Percentiles rank a stretch among this genome's conserved stretches.
These are phyloP conservation scores for Cladosporium cucumerinum DNA, from an alignment of 2,329 filamentous ascomycete species.

Conservation along the genomic window DNA sequence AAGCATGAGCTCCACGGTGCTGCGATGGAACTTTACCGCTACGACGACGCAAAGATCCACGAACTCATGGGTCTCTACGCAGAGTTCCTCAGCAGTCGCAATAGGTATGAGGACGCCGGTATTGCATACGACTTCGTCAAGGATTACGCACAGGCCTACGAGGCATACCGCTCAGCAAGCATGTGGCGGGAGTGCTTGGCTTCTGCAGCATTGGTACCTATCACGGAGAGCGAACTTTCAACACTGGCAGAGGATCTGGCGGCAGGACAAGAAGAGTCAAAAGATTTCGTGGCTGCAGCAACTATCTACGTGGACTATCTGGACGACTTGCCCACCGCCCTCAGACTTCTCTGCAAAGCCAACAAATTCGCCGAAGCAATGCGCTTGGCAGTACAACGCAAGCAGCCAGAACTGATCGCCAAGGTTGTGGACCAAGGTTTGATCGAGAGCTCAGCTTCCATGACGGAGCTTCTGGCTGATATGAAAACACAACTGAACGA, in stretches of 20 bases:
- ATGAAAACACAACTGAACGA: conserved; percentile 81
- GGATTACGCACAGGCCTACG: conserved; percentile 70
- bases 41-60: conserved; percentile 64
- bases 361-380: conserved; percentile 87
- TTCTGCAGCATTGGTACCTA: conserved; percentile 66
- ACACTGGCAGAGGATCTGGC: conserved; percentile 72
- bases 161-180: conserved; percentile 78
- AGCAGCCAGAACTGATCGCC: conserved; percentile 60
- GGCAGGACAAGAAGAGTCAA: conserved; percentile 75
- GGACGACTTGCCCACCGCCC: conserved; percentile 64
- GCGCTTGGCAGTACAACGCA: conserved; percentile 64
- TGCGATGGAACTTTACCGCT: conserved; percentile 78
- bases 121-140: conserved; percentile 82
- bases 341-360: conserved; percentile 78
- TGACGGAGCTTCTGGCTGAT: conserved; percentile 88
- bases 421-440: conserved; percentile 73
- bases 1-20: conserved; percentile 77
- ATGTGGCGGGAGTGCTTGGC: conserved; percentile 91
- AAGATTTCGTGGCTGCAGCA: conserved; percentile 77
- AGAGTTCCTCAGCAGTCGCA: conserved; percentile 68
- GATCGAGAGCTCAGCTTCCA: conserved; percentile 73
- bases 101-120: conserved; percentile 79
- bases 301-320: conserved; percentile 81
- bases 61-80: conserved; percentile 77
- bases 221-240: conserved; percentile 58